Evolutionary conservation across 208 protist species (phyloP), one percentile per base, ranked within the genome.

Genomic region (Trypanosoma grayi): DNA sequence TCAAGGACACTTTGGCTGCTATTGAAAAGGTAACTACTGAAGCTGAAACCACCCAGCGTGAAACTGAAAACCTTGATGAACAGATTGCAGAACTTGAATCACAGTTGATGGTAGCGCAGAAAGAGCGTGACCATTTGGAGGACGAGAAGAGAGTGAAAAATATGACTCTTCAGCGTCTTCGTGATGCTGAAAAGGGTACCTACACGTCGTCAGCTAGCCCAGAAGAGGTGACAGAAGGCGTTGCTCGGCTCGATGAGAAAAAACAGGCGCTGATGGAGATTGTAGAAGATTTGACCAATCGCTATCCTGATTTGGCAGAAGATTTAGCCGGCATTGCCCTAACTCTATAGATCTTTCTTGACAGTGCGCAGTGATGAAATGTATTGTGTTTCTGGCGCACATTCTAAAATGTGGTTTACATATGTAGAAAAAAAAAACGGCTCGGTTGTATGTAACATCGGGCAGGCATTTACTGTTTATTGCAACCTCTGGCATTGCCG

Each of bases 91-190:
- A 84, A 25, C 60, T 93, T 59, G 75, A 90, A 54, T 62, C 54
- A 28, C 81, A 89, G 39, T 73, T 91, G 18, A 62, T 60, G 0
- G 66, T 72, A 11, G 71, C 77, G 4, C 55, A 84, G 51, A 81
- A 83, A 68, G 84, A 93, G 60, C 73, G 79, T 47, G 73, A 79
- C 36, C 81, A 70, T 20, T 66, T 80, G 13, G 83, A 91, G 55
- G 88, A 92, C 13, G 87, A 95, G 50, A 87, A 85, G 60, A 70
- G 64, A 10, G 70, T 90, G 20, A 90, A 90, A 63, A 87, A 94
- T 55, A 75, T 62, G 50, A 91, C 73, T 43, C 77, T 95, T 27
- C 88, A 97, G 56, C 77, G 74, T 5, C 67, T 97, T 36, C 85
- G 85, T 14, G 91, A 97, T 44, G 83, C 74, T 8, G 85, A 95